phyloP scores from a whole-genome alignment of 2,329 filamentous ascomycete species.

The Paraconiothyrium sp. region DNA sequence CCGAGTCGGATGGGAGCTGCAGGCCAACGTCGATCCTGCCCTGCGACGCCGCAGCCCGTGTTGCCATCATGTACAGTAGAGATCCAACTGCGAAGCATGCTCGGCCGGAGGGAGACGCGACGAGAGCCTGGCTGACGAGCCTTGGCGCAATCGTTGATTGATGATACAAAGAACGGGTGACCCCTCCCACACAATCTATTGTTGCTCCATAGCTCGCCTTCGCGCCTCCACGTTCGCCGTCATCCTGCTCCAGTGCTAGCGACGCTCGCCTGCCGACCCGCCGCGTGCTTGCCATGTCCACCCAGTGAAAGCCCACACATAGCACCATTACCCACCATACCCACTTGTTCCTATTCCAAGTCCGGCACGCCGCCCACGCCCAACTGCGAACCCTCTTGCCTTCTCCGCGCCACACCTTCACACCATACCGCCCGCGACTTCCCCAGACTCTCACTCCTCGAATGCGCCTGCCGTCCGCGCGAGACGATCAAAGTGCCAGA shows the following conservation, averaged over 20 bases:
- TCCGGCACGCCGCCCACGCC: slow-evolving; percentile 7
- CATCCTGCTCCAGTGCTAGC: slow-evolving; percentile 5
- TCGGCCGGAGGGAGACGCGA: slow-evolving; percentile 8
- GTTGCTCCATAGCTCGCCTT: background rate
- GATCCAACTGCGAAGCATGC: background rate
- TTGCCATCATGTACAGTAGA: background rate
- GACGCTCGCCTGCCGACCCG: slow-evolving; percentile 7
- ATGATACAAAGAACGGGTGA: slow-evolving; percentile 7
- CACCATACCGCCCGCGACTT: background rate
- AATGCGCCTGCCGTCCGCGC: slow-evolving; percentile 4
- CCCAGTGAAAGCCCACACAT: slow-evolving; percentile 1
- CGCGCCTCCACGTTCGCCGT: slow-evolving; percentile 6
- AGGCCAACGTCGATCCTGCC: slow-evolving; percentile 14
- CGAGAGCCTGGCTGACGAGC: slow-evolving; percentile 5
- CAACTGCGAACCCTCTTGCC: slow-evolving; percentile 4
- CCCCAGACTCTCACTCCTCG: background rate
- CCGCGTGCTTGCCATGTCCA: background rate
- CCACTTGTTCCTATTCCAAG: slow-evolving; percentile 5
- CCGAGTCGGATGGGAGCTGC: slow-evolving; percentile 4
- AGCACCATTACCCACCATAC: slow-evolving; percentile 8
- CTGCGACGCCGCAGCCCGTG: background rate
- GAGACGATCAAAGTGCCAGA: background rate
- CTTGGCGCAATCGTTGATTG: background rate
- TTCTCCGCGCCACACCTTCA: background rate
- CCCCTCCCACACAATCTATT: background rate